These are phyloP conservation scores for Cercospora zeina DNA, from an alignment of 2,329 filamentous ascomycete species.

Conservation along the genomic window DNA sequence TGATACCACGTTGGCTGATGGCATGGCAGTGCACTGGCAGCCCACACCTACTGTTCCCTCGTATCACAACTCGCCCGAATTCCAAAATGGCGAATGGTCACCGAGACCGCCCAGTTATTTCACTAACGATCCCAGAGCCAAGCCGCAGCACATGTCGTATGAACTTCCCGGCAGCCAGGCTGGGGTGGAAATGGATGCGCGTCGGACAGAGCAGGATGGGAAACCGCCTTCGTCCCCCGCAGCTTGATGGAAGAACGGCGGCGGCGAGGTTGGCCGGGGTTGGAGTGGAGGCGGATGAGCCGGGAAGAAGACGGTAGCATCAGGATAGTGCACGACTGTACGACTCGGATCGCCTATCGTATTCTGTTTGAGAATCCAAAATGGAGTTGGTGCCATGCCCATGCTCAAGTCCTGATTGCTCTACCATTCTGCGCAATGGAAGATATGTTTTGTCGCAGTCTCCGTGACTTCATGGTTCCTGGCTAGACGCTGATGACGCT, in stretches of 20 bases:
- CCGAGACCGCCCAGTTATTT: slow-evolving; percentile 20
- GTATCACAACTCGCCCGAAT: slow-evolving; percentile 19
- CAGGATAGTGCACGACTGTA: background rate
- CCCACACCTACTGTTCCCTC: slow-evolving; percentile 17
- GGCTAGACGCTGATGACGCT: background rate
- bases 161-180: slow-evolving; percentile 20
- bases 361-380: background rate
- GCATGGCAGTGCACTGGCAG: slow-evolving; percentile 8
- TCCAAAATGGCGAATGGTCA: slow-evolving; percentile 19
- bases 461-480: background rate
- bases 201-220: background rate
- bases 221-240: background rate
- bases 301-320: background rate
- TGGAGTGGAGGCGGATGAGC: background rate
- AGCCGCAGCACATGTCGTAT: slow-evolving; percentile 12
- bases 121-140: slow-evolving; percentile 16
- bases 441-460: background rate
- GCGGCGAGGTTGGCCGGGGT: background rate
- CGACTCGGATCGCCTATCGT: background rate
- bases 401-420: background rate
- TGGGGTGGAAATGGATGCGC: slow-evolving; percentile 20
- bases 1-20: slow-evolving; percentile 3
- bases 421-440: background rate
- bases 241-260: background rate
- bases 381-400: background rate